A percentile compares a stretch with the other conserved stretches of the same genome.
Evolutionary conservation across 2,329 filamentous ascomycete genomes (phyloP).

Genomic region (Colletotrichum higginsianum): DNA sequence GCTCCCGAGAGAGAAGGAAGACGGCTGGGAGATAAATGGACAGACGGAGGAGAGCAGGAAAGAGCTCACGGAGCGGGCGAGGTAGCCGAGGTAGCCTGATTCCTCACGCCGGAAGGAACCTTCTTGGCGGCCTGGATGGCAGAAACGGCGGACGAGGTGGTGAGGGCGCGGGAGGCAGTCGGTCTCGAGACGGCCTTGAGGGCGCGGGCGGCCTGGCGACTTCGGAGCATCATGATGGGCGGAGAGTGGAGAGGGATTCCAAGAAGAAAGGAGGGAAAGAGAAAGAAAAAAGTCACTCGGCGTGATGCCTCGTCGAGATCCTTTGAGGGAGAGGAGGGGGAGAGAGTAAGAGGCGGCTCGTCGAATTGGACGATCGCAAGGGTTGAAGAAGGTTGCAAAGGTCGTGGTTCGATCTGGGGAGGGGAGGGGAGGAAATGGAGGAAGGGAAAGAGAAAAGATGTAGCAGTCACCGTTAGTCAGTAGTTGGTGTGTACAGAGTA

Average conservation of each 20-base stretch:
- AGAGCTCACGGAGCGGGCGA: constrained; percentile 68
- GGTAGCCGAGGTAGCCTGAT: constrained; percentile 64
- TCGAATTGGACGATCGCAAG: constrained; percentile 41
- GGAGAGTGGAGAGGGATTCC: constrained; percentile 36
- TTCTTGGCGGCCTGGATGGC: constrained; percentile 57
- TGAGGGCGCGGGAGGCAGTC: constrained; percentile 55
- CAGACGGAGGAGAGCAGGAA: constrained; percentile 17
- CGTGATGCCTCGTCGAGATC: constrained; percentile 28
- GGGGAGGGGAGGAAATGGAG: background rate
- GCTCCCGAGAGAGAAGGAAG: too few relatives aligned
- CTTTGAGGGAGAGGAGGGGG: constrained; percentile 22
- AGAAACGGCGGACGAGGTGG: constrained; percentile 55
- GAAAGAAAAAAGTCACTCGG: constrained; percentile 19
- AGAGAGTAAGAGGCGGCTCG: constrained; percentile 30
- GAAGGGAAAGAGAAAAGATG: constrained; percentile 6
- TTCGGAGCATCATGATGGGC: constrained; percentile 62
- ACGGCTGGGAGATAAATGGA: background rate
- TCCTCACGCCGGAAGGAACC: constrained; percentile 59
- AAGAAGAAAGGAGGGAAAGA: constrained; percentile 28
- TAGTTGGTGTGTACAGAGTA: too few relatives aligned
- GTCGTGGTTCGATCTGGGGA: constrained; percentile 26
- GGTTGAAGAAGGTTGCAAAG: constrained; percentile 20
- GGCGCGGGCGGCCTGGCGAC: constrained; percentile 63
- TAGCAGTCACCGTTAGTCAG: constrained; percentile 11
- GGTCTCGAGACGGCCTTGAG: constrained; percentile 59